phyloP scores from a whole-genome alignment of 441 rosid genomes.

The Erodium moschatum region DNA sequence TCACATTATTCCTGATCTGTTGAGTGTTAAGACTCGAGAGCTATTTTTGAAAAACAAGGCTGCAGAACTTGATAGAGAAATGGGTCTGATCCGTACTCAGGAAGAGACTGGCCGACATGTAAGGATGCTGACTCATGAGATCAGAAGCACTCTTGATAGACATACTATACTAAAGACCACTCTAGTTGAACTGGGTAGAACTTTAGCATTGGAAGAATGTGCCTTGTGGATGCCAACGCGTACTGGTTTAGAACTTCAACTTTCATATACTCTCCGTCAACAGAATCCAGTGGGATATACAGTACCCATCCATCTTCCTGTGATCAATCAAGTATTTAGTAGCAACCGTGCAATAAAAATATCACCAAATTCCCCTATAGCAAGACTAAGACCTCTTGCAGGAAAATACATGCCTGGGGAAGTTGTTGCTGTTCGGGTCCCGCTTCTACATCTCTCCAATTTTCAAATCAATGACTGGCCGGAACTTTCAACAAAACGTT shows the following conservation, averaged over 20 bases:
- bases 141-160: constrained; percentile 85
- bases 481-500: constrained; percentile 86
- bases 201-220: constrained; percentile 84
- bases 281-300: constrained; percentile 85
- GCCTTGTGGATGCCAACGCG: constrained; percentile 99
- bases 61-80: constrained; percentile 89
- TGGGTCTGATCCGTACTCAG: constrained; percentile 91
- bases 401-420: constrained; percentile 81
- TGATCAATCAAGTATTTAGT: constrained; percentile 75
- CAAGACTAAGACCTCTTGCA: constrained; percentile 66
- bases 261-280: constrained; percentile 79
- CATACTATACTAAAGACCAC: constrained; percentile 89
- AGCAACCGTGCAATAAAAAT: constrained; percentile 65
- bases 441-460: constrained; percentile 86
- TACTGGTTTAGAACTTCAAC: constrained; percentile 92
- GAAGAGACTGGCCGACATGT: constrained; percentile 97
- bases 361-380: constrained; percentile 82
- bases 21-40: constrained; percentile 90
- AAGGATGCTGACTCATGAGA: constrained; percentile 93
- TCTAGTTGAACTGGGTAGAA: constrained; percentile 85
- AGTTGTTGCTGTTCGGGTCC: constrained; percentile 96
- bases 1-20: constrained; percentile 83
- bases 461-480: constrained; percentile 98
- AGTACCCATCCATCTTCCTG: constrained; percentile 91
- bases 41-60: constrained; percentile 85